Percentiles rank a stretch among this genome's conserved stretches.
Conservation (phyloP, 345 rosid genomes). For the Cochlearia excelsa region DNA sequence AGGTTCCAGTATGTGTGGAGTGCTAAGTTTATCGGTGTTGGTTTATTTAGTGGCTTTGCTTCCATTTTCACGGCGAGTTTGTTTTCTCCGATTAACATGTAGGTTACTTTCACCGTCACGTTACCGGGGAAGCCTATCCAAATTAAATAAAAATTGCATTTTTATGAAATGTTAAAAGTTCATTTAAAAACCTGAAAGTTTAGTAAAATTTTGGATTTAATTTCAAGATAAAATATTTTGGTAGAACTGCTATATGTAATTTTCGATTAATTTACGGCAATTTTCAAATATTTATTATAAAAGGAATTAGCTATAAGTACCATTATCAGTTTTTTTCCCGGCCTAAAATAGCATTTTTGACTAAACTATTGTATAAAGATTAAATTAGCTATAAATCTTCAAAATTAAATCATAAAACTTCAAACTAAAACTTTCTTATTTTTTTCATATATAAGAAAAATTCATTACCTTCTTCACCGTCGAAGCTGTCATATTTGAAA, state of each 20-base stretch:
- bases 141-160: neutral
- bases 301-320: too few species aligned
- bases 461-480: constrained; percentile 63
- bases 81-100: constrained; percentile 51
- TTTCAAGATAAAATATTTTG: too few species aligned
- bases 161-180: neutral
- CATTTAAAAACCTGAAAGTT: neutral
- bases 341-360: too few species aligned
- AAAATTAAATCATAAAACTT: too few species aligned
- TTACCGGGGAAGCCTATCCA: constrained; percentile 71
- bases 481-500: constrained; percentile 54
- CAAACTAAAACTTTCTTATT: too few species aligned
- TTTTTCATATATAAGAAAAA: neutral
- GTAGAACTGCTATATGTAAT: too few species aligned
- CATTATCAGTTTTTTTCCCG: too few species aligned
- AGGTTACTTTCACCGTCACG: constrained; percentile 56
- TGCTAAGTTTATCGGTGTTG: constrained; percentile 76
- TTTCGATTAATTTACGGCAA: too few species aligned
- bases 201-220: too few species aligned
- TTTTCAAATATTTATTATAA: too few species aligned
- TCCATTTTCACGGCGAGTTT: constrained; percentile 54
- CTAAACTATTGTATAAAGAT: neutral
- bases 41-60: constrained; percentile 51
- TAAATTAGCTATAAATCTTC: neutral
- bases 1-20: constrained; percentile 88